phyloP scores from a whole-genome alignment of 768 basidiomycete genomes.

The Harrya chromipes region DNA sequence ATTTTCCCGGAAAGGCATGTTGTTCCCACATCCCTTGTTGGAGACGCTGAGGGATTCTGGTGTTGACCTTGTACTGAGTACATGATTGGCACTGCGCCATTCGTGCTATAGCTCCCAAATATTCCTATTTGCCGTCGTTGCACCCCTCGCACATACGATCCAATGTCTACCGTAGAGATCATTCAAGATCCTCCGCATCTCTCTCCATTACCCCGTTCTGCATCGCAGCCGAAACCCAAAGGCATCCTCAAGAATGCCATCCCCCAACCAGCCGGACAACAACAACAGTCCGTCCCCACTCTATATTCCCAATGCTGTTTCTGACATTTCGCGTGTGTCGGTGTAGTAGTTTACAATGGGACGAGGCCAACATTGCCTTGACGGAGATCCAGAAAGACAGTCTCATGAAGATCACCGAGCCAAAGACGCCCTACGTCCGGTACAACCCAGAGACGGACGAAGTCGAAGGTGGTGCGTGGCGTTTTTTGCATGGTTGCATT shows the following conservation, averaged over 20 bases:
- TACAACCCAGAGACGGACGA: conserved; percentile 86
- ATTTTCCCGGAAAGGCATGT: conserved; percentile 26
- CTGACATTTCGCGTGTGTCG: not conserved
- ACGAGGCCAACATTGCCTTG: conserved; percentile 88
- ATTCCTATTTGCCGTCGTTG: not conserved
- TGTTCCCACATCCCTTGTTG: conserved; percentile 18
- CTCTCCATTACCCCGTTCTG: conserved; percentile 56
- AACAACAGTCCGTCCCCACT: conserved; percentile 49
- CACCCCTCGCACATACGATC: not conserved
- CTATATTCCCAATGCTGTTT: not conserved
- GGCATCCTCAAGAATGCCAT: conserved; percentile 86
- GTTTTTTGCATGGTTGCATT: too few species aligned
- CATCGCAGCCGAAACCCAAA: conserved; percentile 72
- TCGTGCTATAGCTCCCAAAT: not conserved
- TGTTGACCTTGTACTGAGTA: not conserved
- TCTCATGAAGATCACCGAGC: conserved; percentile 97
- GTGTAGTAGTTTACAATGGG: conserved; percentile 79
- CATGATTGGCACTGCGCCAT: conserved; percentile 4
- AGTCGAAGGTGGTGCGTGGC: conserved; percentile 72
- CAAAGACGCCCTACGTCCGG: conserved; percentile 94
- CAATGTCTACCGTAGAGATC: conserved; percentile 30
- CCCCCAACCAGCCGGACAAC: conserved; percentile 36
- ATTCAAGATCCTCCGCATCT: conserved; percentile 41
- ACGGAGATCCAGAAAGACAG: conserved; percentile 95
- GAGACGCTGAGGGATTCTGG: conserved; percentile 12